Percentiles rank a stretch among this genome's conserved stretches.
Conservation (phyloP, 1,139 yeast species). For the Hanseniaspora gamundiae region DNA sequence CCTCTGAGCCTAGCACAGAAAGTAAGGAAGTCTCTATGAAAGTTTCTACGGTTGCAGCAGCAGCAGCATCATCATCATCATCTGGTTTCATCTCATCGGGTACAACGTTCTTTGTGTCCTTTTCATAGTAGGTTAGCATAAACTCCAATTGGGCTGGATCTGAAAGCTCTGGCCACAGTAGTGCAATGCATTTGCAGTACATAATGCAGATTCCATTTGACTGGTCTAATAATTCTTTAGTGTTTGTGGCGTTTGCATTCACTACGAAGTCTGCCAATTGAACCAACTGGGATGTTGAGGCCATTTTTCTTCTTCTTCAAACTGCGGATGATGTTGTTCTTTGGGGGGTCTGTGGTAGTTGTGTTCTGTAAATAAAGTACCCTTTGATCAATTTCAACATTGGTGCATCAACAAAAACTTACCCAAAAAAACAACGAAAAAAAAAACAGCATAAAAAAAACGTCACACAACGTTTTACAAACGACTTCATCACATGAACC, state of each 20-base stretch:
- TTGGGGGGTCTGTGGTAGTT: too few relatives aligned
- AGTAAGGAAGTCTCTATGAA: not conserved
- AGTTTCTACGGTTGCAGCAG: not conserved
- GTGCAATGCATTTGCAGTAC: conserved; percentile 15
- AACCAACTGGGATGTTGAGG: not conserved
- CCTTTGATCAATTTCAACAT: too few relatives aligned
- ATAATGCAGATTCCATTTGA: conserved; percentile 6
- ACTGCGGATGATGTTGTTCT: not conserved
- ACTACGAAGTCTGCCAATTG: conserved; percentile 15
- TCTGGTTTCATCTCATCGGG: conserved; percentile 1
- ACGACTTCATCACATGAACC: too few relatives aligned
- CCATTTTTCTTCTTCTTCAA: not conserved
- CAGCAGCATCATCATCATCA: not conserved
- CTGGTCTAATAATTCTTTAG: conserved; percentile 8
- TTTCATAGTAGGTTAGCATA: conserved; percentile 4
- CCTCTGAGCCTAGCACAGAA: not conserved
- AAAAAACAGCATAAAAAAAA: too few relatives aligned
- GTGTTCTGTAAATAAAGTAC: too few relatives aligned
- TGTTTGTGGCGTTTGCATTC: conserved; percentile 11
- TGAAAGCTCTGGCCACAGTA: conserved; percentile 23
- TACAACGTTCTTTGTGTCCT: not conserved
- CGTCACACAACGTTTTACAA: too few relatives aligned
- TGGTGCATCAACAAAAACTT: too few relatives aligned
- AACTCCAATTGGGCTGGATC: conserved; percentile 15
- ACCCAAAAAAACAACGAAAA: too few relatives aligned